phyloP scores from a whole-genome alignment of 2,329 filamentous ascomycete genomes.

The Thermothelomyces thermophilus region DNA sequence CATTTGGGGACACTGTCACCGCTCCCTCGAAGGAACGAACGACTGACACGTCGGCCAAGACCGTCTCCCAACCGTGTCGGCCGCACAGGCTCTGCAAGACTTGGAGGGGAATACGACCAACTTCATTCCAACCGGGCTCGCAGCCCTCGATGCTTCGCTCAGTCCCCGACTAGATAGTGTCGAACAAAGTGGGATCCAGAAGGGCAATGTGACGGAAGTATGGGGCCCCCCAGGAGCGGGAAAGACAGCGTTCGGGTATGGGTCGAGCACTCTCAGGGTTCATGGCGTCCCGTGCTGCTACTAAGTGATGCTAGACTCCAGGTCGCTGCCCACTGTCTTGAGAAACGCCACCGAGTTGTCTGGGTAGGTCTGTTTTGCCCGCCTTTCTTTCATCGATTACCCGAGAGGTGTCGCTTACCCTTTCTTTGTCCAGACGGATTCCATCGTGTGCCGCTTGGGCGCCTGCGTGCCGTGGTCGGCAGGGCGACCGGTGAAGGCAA shows the following conservation, averaged over 20 bases:
- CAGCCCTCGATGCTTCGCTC: conserved; percentile 42
- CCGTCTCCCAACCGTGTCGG: conserved; percentile 69
- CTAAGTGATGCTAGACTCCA: conserved; percentile 54
- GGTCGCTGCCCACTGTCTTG: conserved; percentile 57
- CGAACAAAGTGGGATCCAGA: conserved; percentile 51
- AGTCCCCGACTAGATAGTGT: conserved; percentile 23
- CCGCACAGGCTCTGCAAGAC: conserved; percentile 62
- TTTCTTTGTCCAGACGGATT: conserved; percentile 37
- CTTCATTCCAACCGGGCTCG: conserved; percentile 51
- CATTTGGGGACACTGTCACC: too few species aligned
- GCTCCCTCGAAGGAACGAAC: background rate
- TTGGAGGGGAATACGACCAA: conserved; percentile 45
- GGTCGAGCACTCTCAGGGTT: background rate
- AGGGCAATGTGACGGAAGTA: conserved; percentile 76
- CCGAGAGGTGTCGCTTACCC: conserved; percentile 5
- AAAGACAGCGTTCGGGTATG: conserved; percentile 77
- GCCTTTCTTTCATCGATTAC: conserved; percentile 12
- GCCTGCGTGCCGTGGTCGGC: conserved; percentile 30
- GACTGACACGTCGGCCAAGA: conserved; percentile 41
- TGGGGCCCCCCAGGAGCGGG: conserved; percentile 83
- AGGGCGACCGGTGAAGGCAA: conserved; percentile 9
- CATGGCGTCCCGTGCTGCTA: background rate
- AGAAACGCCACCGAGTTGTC: conserved; percentile 56
- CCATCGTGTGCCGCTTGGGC: conserved; percentile 35
- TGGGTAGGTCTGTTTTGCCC: conserved; percentile 68